Conservation (phyloP, 2,329 filamentous ascomycete species). For the Penicillium fuscoglaucum region DNA sequence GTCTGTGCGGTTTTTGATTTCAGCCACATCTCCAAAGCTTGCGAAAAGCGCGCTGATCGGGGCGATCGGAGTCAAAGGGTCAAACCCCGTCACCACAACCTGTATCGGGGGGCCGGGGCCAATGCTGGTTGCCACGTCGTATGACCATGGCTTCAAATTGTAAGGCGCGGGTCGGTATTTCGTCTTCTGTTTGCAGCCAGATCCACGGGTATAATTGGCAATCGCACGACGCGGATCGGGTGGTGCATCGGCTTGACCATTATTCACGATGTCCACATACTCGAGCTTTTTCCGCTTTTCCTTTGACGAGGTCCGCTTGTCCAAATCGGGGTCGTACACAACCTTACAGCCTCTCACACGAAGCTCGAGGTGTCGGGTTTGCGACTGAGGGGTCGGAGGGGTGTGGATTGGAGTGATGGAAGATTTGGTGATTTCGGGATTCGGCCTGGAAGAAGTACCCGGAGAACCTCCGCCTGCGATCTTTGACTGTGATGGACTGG, state of each 20-base stretch:
- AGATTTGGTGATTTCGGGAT: conserved; percentile 31
- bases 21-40: conserved; percentile 69
- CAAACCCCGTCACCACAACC: conserved; percentile 93
- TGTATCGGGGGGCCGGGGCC: conserved; percentile 87
- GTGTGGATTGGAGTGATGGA: conserved; percentile 45
- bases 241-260: conserved; percentile 63
- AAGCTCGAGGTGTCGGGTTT: conserved; percentile 51
- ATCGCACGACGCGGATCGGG: conserved; percentile 78
- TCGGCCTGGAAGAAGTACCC: conserved; percentile 32
- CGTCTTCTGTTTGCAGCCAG: conserved; percentile 65
- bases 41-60: conserved; percentile 42
- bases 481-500: conserved; percentile 54
- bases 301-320: conserved; percentile 57
- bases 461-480: conserved; percentile 34
- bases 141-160: conserved; percentile 75
- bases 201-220: conserved; percentile 61
- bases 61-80: conserved; percentile 75
- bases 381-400: conserved; percentile 49
- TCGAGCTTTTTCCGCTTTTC: conserved; percentile 56
- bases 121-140: conserved; percentile 79
- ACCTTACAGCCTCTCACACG: conserved; percentile 59
- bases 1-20: conserved; percentile 91
- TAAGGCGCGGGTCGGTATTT: conserved; percentile 75
- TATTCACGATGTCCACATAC: conserved; percentile 53
- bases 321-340: conserved; percentile 64